Conservation (phyloP, 140 eudicot species). For the Ambrosia hybrid region DNA sequence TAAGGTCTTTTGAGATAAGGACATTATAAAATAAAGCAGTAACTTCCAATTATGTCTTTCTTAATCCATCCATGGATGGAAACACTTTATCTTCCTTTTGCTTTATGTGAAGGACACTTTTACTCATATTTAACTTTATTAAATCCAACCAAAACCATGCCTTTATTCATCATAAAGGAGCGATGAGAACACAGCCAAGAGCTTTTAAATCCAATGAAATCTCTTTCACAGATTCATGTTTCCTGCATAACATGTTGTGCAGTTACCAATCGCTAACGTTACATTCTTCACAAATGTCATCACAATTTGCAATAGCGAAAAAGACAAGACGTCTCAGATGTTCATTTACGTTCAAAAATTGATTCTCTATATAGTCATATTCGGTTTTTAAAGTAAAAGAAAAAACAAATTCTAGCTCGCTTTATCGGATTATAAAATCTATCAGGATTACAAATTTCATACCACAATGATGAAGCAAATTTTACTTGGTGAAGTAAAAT, state of each 20-base stretch:
- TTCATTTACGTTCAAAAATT: not conserved
- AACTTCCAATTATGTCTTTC: constrained; percentile 24
- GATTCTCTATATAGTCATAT: not conserved
- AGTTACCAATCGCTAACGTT: constrained; percentile 17
- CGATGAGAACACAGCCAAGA: constrained; percentile 33
- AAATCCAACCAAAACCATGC: constrained; percentile 35
- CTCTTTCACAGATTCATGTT: constrained; percentile 36
- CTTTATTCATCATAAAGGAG: constrained; percentile 38
- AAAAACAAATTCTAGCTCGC: not conserved
- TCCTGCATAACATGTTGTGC: constrained; percentile 25
- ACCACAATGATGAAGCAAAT: not conserved
- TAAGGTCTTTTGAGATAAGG: not conserved
- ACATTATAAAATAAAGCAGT: constrained; percentile 3
- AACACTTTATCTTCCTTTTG: constrained; percentile 39
- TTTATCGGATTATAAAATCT: not conserved
- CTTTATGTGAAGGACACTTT: constrained; percentile 46
- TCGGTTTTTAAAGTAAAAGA: not conserved
- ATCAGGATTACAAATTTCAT: not conserved
- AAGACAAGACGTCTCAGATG: not conserved
- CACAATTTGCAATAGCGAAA: not conserved
- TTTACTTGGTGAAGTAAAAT: not conserved
- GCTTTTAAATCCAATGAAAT: constrained; percentile 33
- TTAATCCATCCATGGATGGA: constrained; percentile 36
- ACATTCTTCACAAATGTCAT: constrained; percentile 10
- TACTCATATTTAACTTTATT: constrained; percentile 34